Evolutionary conservation across 148 eudicot genomes (phyloP), one percentile per base, ranked within the genome.

Genomic region (Rheum nobile): DNA sequence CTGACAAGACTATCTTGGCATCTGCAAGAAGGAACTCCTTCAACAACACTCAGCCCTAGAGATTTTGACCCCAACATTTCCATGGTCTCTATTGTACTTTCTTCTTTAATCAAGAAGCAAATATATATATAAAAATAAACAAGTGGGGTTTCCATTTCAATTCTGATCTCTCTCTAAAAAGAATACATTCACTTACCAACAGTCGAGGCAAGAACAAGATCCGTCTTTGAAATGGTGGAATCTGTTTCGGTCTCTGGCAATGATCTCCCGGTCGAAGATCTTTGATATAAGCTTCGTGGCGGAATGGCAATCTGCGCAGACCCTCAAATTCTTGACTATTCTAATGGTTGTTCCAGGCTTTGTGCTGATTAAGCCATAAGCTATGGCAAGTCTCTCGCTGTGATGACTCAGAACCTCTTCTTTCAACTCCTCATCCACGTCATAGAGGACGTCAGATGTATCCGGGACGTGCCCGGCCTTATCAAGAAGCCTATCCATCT

Each of bases 1-100:
- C 96, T 38, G 97, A 94, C 86, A 94, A 91, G 84, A 94, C 96
- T 22, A 78, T 94, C 68, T 83, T 94, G 72, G 89, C 87, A 63
- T 79, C 90, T 4, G 97, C 97, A 13, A 79, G 98, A 26, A 68
- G 79, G 29, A 91, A 90, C 86, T 92, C 96, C 44, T 90, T 90
- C 84, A 79, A 72, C 16, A 57, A 57, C 34, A 57, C 14, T 57
- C 31, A 57, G 26, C 67, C 32, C 67, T 57, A 59, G 28, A 54
- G 44, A 70, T 57, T 52, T 52, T 70, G 11, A 70, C 1, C 2
- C 14, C 8, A 73, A 21, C 10, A 21, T 54, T 24, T 22, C 28
- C 61, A 54, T 54, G 61, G 61, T 9, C 61, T 54, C 29, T 12
- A 31, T 75, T 76, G 74, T 73, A 76, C 71, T 78, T 8, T 8